These are phyloP conservation scores for Jamesozyma piceae DNA, from an alignment of 805 yeast genomes.

Conservation along the genomic window DNA sequence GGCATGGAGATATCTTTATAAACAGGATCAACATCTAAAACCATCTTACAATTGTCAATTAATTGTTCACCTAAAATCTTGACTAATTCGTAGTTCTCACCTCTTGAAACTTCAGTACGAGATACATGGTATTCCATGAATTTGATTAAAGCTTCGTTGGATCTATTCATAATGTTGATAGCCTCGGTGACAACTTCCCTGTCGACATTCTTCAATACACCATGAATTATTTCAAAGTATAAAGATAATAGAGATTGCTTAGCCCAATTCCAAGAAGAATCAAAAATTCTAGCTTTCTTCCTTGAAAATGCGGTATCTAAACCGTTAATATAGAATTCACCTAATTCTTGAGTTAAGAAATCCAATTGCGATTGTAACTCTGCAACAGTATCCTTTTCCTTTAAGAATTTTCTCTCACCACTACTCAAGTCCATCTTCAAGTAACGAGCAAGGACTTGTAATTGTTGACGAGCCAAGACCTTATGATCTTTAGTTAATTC, in stretches of 20 bases:
- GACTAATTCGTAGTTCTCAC: constrained; percentile 88
- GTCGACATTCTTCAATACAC: constrained; percentile 81
- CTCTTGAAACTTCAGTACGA: constrained; percentile 63
- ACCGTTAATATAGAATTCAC: constrained; percentile 90
- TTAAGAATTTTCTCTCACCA: constrained; percentile 77
- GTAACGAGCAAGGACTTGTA: constrained; percentile 91
- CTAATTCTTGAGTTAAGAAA: constrained; percentile 61
- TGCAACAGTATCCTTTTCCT: constrained; percentile 70
- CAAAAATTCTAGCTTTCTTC: constrained; percentile 90
- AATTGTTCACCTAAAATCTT: constrained; percentile 85
- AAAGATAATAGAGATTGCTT: constrained; percentile 90
- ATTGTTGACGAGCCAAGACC: constrained; percentile 42
- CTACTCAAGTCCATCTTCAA: constrained; percentile 83
- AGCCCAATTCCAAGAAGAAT: constrained; percentile 99
- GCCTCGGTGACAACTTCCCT: constrained; percentile 95
- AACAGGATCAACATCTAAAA: constrained; percentile 70
- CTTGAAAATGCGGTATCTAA: constrained; percentile 83
- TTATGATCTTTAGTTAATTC: constrained; percentile 42
- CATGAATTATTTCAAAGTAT: constrained; percentile 94
- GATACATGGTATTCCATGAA: constrained; percentile 81
- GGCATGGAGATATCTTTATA: constrained; percentile 92
- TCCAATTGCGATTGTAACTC: constrained; percentile 85
- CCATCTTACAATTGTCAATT: constrained; percentile 91
- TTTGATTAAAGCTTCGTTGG: constrained; percentile 85
- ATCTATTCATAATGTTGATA: constrained; percentile 94